Evolutionary conservation across 331 rosid species (phyloP).

Genomic region (Pyrus hybrid): DNA sequence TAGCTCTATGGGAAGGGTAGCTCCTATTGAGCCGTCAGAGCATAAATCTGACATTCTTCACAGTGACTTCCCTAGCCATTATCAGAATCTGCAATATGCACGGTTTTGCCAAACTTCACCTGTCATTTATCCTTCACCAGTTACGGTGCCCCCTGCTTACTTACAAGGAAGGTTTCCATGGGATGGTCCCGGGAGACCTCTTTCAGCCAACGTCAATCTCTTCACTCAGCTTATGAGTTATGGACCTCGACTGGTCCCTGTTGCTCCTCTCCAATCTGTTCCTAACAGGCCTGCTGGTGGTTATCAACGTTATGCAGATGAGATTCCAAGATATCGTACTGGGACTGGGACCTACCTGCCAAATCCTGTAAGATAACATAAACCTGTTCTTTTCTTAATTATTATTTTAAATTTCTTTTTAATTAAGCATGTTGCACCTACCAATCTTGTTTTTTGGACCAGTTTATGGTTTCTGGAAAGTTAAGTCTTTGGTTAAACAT

Average conservation of each 20-base stretch:
- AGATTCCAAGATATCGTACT: slow-evolving; percentile 78
- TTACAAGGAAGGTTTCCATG: slow-evolving; percentile 76
- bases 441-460: neutral
- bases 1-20: slow-evolving; percentile 35
- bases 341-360: slow-evolving; percentile 99
- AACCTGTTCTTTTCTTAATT: neutral
- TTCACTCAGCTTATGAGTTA: slow-evolving; percentile 49
- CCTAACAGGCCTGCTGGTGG: slow-evolving; percentile 66
- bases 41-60: slow-evolving; percentile 73
- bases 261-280: slow-evolving; percentile 62
- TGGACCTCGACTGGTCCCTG: slow-evolving; percentile 69
- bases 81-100: slow-evolving; percentile 73
- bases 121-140: slow-evolving; percentile 47
- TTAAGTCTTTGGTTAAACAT: neutral
- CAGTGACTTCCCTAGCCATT: slow-evolving; percentile 78
- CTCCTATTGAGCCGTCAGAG: slow-evolving; percentile 39
- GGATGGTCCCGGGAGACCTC: slow-evolving; percentile 98
- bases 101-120: slow-evolving; percentile 66
- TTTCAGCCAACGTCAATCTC: slow-evolving; percentile 59
- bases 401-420: neutral
- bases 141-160: slow-evolving; percentile 64
- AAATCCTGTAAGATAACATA: slow-evolving; percentile 72
- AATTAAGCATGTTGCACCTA: neutral
- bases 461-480: neutral
- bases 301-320: slow-evolving; percentile 71